Conservation (phyloP, 768 basidiomycete genomes). For the Agrocybe praecox region DNA sequence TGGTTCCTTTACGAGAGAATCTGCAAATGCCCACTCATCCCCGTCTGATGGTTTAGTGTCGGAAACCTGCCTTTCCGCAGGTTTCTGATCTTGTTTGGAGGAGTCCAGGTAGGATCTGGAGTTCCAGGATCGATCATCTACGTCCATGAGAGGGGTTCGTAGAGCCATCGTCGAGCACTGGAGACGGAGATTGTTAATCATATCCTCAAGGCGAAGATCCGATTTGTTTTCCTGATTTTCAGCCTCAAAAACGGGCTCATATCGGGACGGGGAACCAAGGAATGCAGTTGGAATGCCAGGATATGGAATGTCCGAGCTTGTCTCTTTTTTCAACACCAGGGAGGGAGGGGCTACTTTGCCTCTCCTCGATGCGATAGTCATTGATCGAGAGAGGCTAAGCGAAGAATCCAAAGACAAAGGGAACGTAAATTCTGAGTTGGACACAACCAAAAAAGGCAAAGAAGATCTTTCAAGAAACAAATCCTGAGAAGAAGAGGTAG, state of each 20-base stretch:
- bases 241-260: constrained; percentile 28
- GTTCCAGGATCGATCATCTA: constrained; percentile 22
- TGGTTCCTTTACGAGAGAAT: constrained; percentile 17
- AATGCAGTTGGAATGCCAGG: constrained; percentile 47
- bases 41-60: constrained; percentile 2
- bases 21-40: constrained; percentile 42
- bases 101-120: constrained; percentile 5
- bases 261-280: constrained; percentile 40
- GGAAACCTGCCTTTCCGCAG: too few relatives aligned
- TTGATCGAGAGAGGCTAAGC: constrained; percentile 16
- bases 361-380: constrained; percentile 36
- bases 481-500: constrained; percentile 5
- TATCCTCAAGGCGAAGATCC: constrained; percentile 40
- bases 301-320: constrained; percentile 28
- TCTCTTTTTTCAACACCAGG: constrained; percentile 17
- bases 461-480: constrained; percentile 16
- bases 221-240: constrained; percentile 21
- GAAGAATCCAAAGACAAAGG: constrained; percentile 38
- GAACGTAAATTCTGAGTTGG: constrained; percentile 41
- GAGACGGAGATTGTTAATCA: constrained; percentile 45
- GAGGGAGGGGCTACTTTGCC: constrained; percentile 36
- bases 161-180: constrained; percentile 31
- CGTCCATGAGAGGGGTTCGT: constrained; percentile 11
- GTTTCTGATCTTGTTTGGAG: neutral
- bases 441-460: constrained; percentile 40